Evolutionary conservation across 352 stramenopile species (phyloP).

Genomic region (Globisporangium carolinianum): DNA sequence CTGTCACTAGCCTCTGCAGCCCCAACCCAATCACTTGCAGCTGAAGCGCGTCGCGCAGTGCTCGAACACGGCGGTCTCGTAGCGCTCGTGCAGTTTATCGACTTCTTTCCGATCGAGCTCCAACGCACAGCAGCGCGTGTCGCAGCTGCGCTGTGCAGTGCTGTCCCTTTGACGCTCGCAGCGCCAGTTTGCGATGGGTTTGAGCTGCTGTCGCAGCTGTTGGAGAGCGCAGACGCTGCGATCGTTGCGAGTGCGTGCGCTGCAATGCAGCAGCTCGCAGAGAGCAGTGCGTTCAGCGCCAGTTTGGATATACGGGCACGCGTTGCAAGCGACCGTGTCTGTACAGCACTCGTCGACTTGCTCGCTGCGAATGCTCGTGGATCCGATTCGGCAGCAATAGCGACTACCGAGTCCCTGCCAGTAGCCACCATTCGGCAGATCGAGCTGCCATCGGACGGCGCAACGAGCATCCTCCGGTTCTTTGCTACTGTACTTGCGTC

Average conservation of each 20-base stretch:
- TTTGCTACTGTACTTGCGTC: slow-evolving; percentile 28
- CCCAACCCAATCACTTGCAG: background rate
- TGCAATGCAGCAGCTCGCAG: slow-evolving; percentile 35
- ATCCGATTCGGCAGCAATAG: no score
- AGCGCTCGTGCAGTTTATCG: slow-evolving; percentile 67
- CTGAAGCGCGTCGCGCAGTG: slow-evolving; percentile 33
- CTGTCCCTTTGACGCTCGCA: slow-evolving; percentile 23
- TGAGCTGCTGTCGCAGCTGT: slow-evolving; percentile 34
- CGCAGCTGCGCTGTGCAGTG: slow-evolving; percentile 41
- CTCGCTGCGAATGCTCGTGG: slow-evolving; percentile 8
- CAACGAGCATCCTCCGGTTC: slow-evolving; percentile 40
- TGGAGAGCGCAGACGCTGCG: slow-evolving; percentile 46
- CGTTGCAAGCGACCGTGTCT: slow-evolving; percentile 38
- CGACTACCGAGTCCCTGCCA: slow-evolving; percentile 1
- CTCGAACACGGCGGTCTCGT: slow-evolving; percentile 60
- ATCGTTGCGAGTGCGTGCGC: slow-evolving; percentile 51
- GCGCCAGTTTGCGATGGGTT: slow-evolving; percentile 29
- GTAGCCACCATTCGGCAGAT: slow-evolving; percentile 10
- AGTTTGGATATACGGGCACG: slow-evolving; percentile 27
- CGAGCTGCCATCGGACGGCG: slow-evolving; percentile 20
- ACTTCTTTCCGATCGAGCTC: slow-evolving; percentile 76
- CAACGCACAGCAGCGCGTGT: slow-evolving; percentile 54
- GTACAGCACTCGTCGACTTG: slow-evolving; percentile 23
- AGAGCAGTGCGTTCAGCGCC: slow-evolving; percentile 33
- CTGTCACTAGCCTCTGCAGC: background rate